Evolutionary conservation across 441 rosid species (phyloP), one percentile per base, ranked within the genome.

Genomic region (Flueggea neowawraea): DNA sequence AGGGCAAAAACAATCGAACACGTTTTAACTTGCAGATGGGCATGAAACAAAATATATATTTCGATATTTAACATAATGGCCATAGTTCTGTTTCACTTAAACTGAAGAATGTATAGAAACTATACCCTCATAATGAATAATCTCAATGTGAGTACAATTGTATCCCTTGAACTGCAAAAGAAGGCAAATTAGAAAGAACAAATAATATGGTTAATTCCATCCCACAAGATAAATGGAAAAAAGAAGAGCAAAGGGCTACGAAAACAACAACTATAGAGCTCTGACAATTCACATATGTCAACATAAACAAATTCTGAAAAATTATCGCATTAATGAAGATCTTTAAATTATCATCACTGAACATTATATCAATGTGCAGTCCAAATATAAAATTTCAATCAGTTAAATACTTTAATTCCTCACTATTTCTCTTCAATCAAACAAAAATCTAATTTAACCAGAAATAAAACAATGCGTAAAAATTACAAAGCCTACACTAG

Each of bases 131-230:
- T 61, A 69, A 82, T 75, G 71, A 95, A 91, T 50, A 88, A 76
- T 77, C 97, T 91, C 72, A 91, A 72, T 65, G 87, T 88, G 61
- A 88, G 89, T 43, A 91, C 98, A 72, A 95, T 89, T 43, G 90
- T 74, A 65, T 95, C 99, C 67, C 99, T 86, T 58, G 90, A 76
- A 75, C 98, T 95, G 99, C 85, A 75, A 60, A 71, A 63, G 11
- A 54, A 31, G 31, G 7, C 41, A 48, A 65, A 48, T 31, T 16
- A 55, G 43, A 8, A 63, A 50, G 0, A 64, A 13, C 5, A 6
- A 16, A 7, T 39, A 36, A 12, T 36, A 17, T 6, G 13, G 6
- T 9, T 6, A 15, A 52, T 52, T 52, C n/a, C n/a, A n/a, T n/a
- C n/a, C n/a, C n/a, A n/a, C n/a, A n/a, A n/a, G n/a, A n/a, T n/a